Base-by-base conservation (phyloP, 2,329 filamentous ascomycete species). In the Ramularia collo-cygni region DNA sequence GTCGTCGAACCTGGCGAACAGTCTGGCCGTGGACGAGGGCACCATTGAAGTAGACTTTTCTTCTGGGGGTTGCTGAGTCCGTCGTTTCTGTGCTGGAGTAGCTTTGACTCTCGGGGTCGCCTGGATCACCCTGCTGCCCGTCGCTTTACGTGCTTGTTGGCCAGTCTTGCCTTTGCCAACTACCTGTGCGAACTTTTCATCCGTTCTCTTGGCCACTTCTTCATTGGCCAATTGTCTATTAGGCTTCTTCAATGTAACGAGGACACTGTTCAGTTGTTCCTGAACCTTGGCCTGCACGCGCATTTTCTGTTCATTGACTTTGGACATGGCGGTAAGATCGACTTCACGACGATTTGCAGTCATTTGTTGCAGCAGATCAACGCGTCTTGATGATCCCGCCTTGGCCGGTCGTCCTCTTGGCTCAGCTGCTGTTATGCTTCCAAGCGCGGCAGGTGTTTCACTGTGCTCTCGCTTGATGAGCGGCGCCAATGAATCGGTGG, bases 261-360 rank as follows among this genome's bases (percentile, higher is more conserved):
- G 89, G 7, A 85, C 85, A 43, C 85, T 76, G 50, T 78, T 76
- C n/a, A 90, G 63, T 54, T 88, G 81, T 18, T 79, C 76, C 34
- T 86, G 78, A 2, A 86, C 72, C 15, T 75, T 64, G 2, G 79
- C 80, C 56, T 82, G 81, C 59, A 77, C 83, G 52, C 69, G 77
- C 21, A 75, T 70, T 60, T 76, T 85, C 1, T 66, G 59, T 40
- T 79, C 76, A 2, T 71, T 71, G 19, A 70, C 61, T 26, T 67
- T 71, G 18, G 68, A 69, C 47, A 73, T 67, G 50, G 71, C 73
- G 38, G 64, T 70, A 49, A 77, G 57, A 49, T 77, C 71, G 29
- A 77, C 65, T 59, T 81, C 60, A 63, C 76, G 59, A 56, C 72
- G 63, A 21, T 38, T 49, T 15, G 39, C 49, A 26, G 44, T 43